Base-by-base conservation (phyloP, 176 grass and related monocot genomes). In the Carex myosuroides region DNA sequence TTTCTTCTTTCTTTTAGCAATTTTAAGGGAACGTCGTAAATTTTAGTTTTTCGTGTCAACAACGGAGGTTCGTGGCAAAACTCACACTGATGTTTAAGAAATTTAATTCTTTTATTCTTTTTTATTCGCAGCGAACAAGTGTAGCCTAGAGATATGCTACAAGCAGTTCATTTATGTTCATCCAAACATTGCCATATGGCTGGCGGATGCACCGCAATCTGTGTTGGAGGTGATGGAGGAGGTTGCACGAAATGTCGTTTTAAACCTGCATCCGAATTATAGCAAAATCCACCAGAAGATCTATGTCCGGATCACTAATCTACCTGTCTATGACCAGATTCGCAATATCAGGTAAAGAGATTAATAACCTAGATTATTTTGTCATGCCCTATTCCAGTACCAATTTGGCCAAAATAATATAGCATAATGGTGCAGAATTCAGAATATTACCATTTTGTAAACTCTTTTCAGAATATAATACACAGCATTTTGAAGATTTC, bases 251-350 rank as follows among this genome's bases (percentile, higher is more conserved):
- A 99, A 90, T 90, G 93, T 95, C 87, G 88, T 99, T 85, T 99
- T 99, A 81, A 87, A 90, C 87, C 85, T 99, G 21, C 96, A 95
- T 86, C 91, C 87, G 60, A 99, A 95, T 73, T 99, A 99, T 50
- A 99, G 89, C 71, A 99, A 99, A 79, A 99, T 99, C 30, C 91
- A 95, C 85, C 88, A 93, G 48, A 95, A 99, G 57, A 99, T 95
- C 39, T 99, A 95, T 89, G 96, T 95, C 11, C 52, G 96, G 52
- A 91, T 99, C 80, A 92, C 91, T 71, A 99, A 99, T 75, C 82
- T 99, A 89, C 96, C 93, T 66, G 96, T 99, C n/a, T 95, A 99
- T 72, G 96, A 99, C 86, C 93, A 99, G 60, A 98, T 98, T 69
- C 91, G 93, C 69, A 93, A 94, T 73, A 92, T 99, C 85, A 93